phyloP scores from a whole-genome alignment of 306 rosid species.

The Leucaena leucocephala region DNA sequence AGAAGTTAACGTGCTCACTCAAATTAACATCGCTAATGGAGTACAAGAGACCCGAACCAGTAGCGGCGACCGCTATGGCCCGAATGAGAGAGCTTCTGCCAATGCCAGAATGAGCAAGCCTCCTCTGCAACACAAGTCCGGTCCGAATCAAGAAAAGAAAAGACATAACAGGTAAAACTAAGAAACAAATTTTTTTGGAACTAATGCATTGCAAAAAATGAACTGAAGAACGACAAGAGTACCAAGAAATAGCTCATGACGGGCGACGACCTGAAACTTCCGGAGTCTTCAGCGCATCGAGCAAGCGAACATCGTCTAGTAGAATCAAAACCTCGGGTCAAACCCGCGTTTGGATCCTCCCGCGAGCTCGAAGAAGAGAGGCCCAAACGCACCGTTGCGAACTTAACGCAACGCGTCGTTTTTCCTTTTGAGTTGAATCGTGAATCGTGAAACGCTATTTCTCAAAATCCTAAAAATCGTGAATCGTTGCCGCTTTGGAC shows the following conservation, averaged over 20 bases:
- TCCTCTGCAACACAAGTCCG: conserved; percentile 45
- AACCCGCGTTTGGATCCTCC: neutral
- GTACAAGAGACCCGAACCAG: conserved; percentile 48
- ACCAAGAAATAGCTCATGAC: conserved; percentile 55
- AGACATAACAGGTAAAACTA: neutral
- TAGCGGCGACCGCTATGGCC: conserved; percentile 48
- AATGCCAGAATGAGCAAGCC: conserved; percentile 25
- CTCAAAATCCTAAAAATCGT: no score
- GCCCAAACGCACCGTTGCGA: neutral
- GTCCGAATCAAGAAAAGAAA: neutral
- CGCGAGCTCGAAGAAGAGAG: neutral
- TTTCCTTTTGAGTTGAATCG: neutral
- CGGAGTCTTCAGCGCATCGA: neutral
- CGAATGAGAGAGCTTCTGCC: conserved; percentile 40
- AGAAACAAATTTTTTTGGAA: neutral
- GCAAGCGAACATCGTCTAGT: neutral
- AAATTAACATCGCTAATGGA: conserved; percentile 15
- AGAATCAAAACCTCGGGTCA: conserved; percentile 15
- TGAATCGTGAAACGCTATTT: no score
- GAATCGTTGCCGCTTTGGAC: neutral
- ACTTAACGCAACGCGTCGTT: neutral
- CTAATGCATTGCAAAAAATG: neutral
- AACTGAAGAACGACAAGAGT: neutral
- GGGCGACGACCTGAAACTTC: neutral
- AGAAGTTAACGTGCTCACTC: conserved; percentile 38